phyloP scores from a whole-genome alignment of 768 basidiomycete genomes.

The Ephemerocybe angulata region DNA sequence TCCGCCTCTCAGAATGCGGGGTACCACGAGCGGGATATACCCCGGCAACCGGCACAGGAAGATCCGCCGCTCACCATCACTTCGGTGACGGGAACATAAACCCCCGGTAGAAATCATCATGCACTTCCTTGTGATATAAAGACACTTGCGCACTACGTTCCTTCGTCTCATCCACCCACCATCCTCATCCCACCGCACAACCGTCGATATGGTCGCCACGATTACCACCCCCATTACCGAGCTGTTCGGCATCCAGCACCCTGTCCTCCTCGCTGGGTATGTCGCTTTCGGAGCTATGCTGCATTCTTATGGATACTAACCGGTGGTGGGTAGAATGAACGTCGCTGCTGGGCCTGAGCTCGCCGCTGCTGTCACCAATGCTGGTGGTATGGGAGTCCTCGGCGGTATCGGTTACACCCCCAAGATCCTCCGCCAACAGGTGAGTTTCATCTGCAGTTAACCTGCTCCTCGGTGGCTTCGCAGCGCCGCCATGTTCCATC shows the following conservation, averaged over 20 bases:
- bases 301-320: background rate
- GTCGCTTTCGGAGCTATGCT: slow-evolving; percentile 8
- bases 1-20: background rate
- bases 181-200: slow-evolving; percentile 1
- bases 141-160: background rate
- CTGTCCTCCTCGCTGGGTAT: slow-evolving; percentile 77
- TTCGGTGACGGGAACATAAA: background rate
- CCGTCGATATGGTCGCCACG: slow-evolving; percentile 42
- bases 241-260: slow-evolving; percentile 85
- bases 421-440: slow-evolving; percentile 75
- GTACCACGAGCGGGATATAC: no score
- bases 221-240: slow-evolving; percentile 85
- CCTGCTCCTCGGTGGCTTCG: background rate
- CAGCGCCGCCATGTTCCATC: no score
- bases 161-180: slow-evolving; percentile 6
- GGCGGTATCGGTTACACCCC: slow-evolving; percentile 88
- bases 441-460: slow-evolving; percentile 24
- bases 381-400: slow-evolving; percentile 89
- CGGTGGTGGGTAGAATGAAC: slow-evolving; percentile 37
- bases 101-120: slow-evolving; percentile 10
- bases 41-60: background rate
- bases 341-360: slow-evolving; percentile 65
- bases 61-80: background rate
- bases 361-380: slow-evolving; percentile 91
- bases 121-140: slow-evolving; percentile 12